Percentiles rank a stretch among this genome's conserved stretches.
Evolutionary conservation across 768 basidiomycete genomes (phyloP).

Genomic region (Sporobolomyces roseus): DNA sequence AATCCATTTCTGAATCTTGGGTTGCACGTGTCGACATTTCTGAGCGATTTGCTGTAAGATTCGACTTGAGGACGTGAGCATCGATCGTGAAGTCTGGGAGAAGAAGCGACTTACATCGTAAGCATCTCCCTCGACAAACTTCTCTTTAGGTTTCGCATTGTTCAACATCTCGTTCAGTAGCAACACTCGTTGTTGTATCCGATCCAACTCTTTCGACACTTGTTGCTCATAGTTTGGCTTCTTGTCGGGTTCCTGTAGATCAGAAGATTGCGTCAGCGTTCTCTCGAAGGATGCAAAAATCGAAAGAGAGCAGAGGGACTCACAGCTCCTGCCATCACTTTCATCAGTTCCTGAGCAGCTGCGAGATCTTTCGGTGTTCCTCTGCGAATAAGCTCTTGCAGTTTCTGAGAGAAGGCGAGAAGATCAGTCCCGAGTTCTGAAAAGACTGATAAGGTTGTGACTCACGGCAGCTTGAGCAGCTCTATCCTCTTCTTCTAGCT

Average conservation of each 20-base stretch:
- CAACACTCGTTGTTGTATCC: slow-evolving; percentile 90
- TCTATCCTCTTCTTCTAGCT: slow-evolving; percentile 91
- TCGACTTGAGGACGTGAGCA: neutral
- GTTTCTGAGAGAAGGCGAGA: slow-evolving; percentile 55
- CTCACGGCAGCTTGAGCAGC: slow-evolving; percentile 78
- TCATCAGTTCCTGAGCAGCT: slow-evolving; percentile 96
- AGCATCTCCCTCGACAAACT: slow-evolving; percentile 79
- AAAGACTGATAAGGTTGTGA: neutral
- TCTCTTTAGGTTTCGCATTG: slow-evolving; percentile 70
- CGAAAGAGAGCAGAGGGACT: slow-evolving; percentile 32
- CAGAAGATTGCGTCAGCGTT: too few relatives aligned
- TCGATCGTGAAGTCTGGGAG: too few relatives aligned
- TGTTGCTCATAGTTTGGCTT: slow-evolving; percentile 91
- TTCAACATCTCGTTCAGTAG: slow-evolving; percentile 96
- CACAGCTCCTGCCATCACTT: slow-evolving; percentile 79
- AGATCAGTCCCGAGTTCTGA: neutral
- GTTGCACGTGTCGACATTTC: slow-evolving; percentile 73
- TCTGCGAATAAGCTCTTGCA: slow-evolving; percentile 95
- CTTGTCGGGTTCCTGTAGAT: slow-evolving; percentile 69
- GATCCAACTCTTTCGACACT: slow-evolving; percentile 81
- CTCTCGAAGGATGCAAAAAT: too few relatives aligned
- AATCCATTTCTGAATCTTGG: slow-evolving; percentile 97
- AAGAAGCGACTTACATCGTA: slow-evolving; percentile 66
- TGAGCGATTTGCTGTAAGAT: slow-evolving; percentile 74
- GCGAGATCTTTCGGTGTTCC: slow-evolving; percentile 93